A percentile compares a stretch with the other conserved stretches of the same genome.
Evolutionary conservation across 73 alveolate species (phyloP).

Genomic region (Stentor roeselii): DNA sequence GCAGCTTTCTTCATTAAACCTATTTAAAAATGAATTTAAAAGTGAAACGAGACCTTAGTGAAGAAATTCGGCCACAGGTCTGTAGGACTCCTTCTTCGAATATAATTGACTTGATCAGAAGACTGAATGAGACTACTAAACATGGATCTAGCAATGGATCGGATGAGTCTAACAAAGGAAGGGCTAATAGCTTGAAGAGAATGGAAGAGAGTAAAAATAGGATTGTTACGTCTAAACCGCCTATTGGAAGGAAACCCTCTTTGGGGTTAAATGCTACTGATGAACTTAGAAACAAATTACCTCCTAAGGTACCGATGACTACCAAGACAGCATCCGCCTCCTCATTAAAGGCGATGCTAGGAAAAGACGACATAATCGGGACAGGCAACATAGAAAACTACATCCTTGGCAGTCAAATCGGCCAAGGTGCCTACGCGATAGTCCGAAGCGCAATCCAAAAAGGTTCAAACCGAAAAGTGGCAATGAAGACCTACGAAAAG

Average conservation of each 20-base stretch:
- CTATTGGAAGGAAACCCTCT: neutral
- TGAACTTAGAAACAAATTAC: neutral
- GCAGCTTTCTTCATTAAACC: neutral
- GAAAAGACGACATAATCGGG: neutral
- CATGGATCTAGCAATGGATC: neutral
- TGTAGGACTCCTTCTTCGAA: neutral
- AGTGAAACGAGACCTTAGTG: neutral
- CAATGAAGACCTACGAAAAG: constrained; percentile 58
- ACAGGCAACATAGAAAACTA: constrained; percentile 7
- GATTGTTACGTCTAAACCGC: neutral
- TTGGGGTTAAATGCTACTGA: neutral
- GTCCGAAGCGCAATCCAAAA: constrained; percentile 41
- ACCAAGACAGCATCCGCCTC: neutral
- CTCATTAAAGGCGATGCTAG: neutral
- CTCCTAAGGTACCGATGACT: neutral
- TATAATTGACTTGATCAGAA: neutral
- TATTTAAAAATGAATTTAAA: neutral
- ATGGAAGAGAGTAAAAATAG: neutral
- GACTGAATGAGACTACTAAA: neutral
- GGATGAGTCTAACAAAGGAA: neutral
- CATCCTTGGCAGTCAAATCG: neutral
- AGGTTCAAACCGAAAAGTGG: constrained; percentile 45
- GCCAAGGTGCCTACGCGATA: constrained; percentile 60
- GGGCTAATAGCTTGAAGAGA: neutral
- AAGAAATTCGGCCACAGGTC: neutral